phyloP scores from a whole-genome alignment of 192 early-diverging fungal genomes.

The Piromyces finnis region DNA sequence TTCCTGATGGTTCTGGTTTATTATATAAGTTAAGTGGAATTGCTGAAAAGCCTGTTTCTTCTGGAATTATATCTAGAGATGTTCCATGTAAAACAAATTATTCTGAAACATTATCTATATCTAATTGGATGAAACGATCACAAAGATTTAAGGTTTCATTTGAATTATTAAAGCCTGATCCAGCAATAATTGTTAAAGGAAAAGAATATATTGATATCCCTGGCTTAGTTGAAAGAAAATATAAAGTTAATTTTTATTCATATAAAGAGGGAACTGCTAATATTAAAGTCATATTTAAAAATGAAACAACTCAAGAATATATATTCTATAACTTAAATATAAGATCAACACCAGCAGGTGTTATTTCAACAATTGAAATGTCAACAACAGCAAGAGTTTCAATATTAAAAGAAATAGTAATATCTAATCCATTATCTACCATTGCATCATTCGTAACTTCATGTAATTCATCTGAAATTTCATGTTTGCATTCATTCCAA shows the following conservation, averaged over 20 bases:
- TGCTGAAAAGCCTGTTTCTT: slow-evolving; percentile 28
- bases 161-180: slow-evolving; percentile 33
- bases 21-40: slow-evolving; percentile 37
- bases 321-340: slow-evolving; percentile 27
- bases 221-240: slow-evolving; percentile 20
- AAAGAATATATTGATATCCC: slow-evolving; percentile 39
- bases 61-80: slow-evolving; percentile 26
- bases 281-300: slow-evolving; percentile 32
- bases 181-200: slow-evolving; percentile 29
- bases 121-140: slow-evolving; percentile 32
- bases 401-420: slow-evolving; percentile 11
- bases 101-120: slow-evolving; percentile 23
- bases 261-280: slow-evolving; percentile 32
- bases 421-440: slow-evolving; percentile 25
- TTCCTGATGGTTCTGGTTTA: slow-evolving; percentile 35
- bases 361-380: slow-evolving; percentile 25
- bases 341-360: slow-evolving; percentile 28
- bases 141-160: slow-evolving; percentile 27
- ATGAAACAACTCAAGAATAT: slow-evolving; percentile 38
- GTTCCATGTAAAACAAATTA: slow-evolving; percentile 33
- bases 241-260: slow-evolving; percentile 37
- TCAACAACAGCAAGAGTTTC: slow-evolving; percentile 17
- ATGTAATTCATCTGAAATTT: slow-evolving; percentile 23
- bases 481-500: slow-evolving; percentile 19
- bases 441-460: slow-evolving; percentile 20